Evolutionary conservation across 768 basidiomycete genomes (phyloP).

Genomic region (Phylloporus arenicola): DNA sequence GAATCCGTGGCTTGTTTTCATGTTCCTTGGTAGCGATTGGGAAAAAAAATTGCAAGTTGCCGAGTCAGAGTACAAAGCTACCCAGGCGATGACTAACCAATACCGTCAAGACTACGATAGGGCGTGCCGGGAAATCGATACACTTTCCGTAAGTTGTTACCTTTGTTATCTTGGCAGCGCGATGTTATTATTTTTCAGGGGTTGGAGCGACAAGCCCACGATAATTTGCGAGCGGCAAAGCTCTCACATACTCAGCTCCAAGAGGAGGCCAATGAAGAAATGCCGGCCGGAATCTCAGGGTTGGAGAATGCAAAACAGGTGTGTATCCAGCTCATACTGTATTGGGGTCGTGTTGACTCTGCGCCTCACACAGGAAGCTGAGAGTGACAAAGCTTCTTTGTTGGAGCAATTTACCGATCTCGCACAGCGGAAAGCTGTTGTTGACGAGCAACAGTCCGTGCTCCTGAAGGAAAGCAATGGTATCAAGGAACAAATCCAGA

Average conservation of each 20-base stretch:
- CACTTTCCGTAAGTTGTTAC: conserved; percentile 30
- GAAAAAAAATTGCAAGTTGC: conserved; percentile 34
- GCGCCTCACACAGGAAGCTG: conserved; percentile 41
- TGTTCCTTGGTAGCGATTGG: conserved; percentile 39
- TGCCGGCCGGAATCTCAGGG: conserved; percentile 57
- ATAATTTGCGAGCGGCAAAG: conserved; percentile 32
- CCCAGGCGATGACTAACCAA: conserved; percentile 26
- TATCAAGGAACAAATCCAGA: conserved; percentile 45
- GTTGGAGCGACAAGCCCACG: conserved; percentile 19
- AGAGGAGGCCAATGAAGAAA: conserved; percentile 61
- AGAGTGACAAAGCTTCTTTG: conserved; percentile 45
- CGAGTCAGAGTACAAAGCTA: conserved; percentile 34
- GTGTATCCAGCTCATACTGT: conserved; percentile 13
- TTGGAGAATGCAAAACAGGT: conserved; percentile 54
- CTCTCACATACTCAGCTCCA: conserved; percentile 38
- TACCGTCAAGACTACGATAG: conserved; percentile 27
- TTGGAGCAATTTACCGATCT: conserved; percentile 47
- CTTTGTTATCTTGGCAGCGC: not conserved
- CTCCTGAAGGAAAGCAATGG: conserved; percentile 41
- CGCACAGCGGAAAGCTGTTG: conserved; percentile 37
- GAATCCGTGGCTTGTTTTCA: not conserved
- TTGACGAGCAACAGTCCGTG: conserved; percentile 42
- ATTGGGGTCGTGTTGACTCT: not conserved
- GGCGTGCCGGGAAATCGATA: conserved; percentile 27
- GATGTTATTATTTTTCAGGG: conserved; percentile 8